Conservation (phyloP, 768 basidiomycete genomes). For the Phlebiopsis gigantea region DNA sequence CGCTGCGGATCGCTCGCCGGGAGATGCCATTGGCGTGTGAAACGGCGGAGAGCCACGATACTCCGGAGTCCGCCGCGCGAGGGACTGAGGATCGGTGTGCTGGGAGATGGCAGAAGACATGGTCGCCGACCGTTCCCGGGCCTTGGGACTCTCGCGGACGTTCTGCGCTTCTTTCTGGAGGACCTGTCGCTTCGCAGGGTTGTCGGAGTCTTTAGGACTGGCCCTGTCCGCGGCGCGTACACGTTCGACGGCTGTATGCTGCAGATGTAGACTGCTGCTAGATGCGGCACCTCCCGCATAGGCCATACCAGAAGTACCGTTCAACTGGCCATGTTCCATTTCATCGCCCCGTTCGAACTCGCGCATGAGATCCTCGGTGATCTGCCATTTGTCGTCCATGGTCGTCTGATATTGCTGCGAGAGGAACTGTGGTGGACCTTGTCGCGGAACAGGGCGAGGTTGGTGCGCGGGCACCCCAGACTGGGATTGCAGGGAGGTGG, state of each 20-base stretch:
- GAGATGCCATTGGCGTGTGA: constrained; percentile 42
- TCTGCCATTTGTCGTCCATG: constrained; percentile 55
- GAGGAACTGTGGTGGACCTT: constrained; percentile 50
- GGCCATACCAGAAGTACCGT: constrained; percentile 37
- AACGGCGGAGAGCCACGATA: constrained; percentile 34
- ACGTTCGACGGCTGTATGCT: constrained; percentile 43
- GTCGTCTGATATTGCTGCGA: constrained; percentile 43
- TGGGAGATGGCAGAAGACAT: constrained; percentile 32
- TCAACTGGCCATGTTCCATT: constrained; percentile 38
- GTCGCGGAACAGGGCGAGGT: constrained; percentile 60
- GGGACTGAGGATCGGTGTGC: constrained; percentile 21
- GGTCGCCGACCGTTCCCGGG: constrained; percentile 26
- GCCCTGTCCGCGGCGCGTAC: constrained; percentile 46
- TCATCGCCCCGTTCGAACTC: constrained; percentile 71
- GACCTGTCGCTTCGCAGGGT: constrained; percentile 20
- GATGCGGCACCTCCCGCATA: constrained; percentile 43
- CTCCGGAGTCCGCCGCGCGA: constrained; percentile 43
- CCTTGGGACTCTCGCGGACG: constrained; percentile 34
- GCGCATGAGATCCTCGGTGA: constrained; percentile 65
- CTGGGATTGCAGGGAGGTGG: constrained; percentile 26
- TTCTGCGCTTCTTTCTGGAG: constrained; percentile 18
- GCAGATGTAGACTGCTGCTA: constrained; percentile 31
- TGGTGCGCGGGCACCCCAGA: constrained; percentile 40
- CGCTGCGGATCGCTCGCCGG: constrained; percentile 39
- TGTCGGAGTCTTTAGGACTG: constrained; percentile 51